These are phyloP conservation scores for Colletotrichum sp. DNA, from an alignment of 2,329 filamentous ascomycete species.

Conservation along the genomic window DNA sequence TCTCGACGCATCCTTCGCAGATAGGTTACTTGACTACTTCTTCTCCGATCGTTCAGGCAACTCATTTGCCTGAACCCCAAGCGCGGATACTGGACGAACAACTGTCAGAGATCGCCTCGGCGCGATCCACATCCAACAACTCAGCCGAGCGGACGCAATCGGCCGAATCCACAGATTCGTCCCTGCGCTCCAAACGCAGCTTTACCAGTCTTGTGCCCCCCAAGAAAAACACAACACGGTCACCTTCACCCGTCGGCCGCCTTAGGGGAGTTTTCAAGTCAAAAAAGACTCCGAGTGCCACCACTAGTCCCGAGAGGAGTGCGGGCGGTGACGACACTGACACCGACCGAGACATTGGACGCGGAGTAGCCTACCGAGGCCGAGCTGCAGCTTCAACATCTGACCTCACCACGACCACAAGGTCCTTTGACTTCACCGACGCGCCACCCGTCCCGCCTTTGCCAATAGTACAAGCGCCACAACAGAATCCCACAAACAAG, in stretches of 20 bases:
- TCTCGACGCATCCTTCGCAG: constrained; percentile 67
- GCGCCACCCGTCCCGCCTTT: background rate
- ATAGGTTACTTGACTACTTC: constrained; percentile 71
- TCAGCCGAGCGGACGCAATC: constrained; percentile 35
- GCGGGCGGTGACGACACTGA: constrained; percentile 21
- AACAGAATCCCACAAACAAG: constrained; percentile 3
- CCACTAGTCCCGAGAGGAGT: constrained; percentile 40
- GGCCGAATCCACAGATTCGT: constrained; percentile 30
- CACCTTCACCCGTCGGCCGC: constrained; percentile 72
- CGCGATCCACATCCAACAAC: constrained; percentile 40
- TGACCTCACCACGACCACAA: constrained; percentile 15
- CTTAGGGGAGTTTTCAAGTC: constrained; percentile 73
- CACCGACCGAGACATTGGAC: constrained; percentile 10
- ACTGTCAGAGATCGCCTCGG: constrained; percentile 25
- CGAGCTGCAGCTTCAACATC: constrained; percentile 18
- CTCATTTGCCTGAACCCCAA: constrained; percentile 52
- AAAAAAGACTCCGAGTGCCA: constrained; percentile 52
- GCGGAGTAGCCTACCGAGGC: constrained; percentile 6
- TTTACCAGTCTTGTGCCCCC: constrained; percentile 46
- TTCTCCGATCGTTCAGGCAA: constrained; percentile 68
- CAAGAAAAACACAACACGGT: constrained; percentile 54
- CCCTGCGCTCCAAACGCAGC: constrained; percentile 31
- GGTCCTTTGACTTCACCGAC: background rate
- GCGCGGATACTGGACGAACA: constrained; percentile 41
- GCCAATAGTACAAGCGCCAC: background rate